Evolutionary conservation across 176 grass and related monocot species (phyloP), one percentile per base, ranked within the genome.

Genomic region (Oropetium thomaeum): DNA sequence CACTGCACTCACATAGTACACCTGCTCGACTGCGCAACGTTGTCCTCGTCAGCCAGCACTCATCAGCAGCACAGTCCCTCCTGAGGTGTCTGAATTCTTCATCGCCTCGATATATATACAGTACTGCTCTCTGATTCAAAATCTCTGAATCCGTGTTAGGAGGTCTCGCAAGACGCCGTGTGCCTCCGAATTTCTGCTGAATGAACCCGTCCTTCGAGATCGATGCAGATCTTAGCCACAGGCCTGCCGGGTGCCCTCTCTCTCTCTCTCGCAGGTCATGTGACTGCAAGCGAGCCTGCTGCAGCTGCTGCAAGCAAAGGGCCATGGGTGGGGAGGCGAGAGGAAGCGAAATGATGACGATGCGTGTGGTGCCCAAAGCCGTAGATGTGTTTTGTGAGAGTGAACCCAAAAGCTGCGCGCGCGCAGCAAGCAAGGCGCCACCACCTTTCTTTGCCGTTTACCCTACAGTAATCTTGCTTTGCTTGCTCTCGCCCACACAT

Each of bases 201-300:
- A 65, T 53, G 82, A 84, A 77, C 76, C 59, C 71, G 80, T 83
- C 86, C 80, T 83, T 88, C 3, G 51, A 88, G 80, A 88, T 79
- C 62, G 35, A 53, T 17, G 54, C 62, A 35, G n/a, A 88, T 83
- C 80, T 69, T 79, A 53, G 51, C 67, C 66, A 71, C 72, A 81
- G 63, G 43, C 13, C 5, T 25, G 70, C 35, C n/a, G 27, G 53
- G 39, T 38, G 57, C 17, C 6, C 19, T 27, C 28, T 37, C 35
- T 5, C 42, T 45, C 42, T 0, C 42, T 11, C 48, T 22, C 5
- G 48, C 48, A 31, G 35, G 48, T 74, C 80, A 80, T 76, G 86
- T 81, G 86, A 81, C 47, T 17, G 63, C 9, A 27, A n/a, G 63
- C 9, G 20, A n/a, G 17, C 23, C 62, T 40, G 51, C 26, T 10